Percentiles rank a stretch among this genome's conserved stretches.
phyloP scores from a whole-genome alignment of 1,284 basidiomycete species.

The Hypsizygus ulmarius region DNA sequence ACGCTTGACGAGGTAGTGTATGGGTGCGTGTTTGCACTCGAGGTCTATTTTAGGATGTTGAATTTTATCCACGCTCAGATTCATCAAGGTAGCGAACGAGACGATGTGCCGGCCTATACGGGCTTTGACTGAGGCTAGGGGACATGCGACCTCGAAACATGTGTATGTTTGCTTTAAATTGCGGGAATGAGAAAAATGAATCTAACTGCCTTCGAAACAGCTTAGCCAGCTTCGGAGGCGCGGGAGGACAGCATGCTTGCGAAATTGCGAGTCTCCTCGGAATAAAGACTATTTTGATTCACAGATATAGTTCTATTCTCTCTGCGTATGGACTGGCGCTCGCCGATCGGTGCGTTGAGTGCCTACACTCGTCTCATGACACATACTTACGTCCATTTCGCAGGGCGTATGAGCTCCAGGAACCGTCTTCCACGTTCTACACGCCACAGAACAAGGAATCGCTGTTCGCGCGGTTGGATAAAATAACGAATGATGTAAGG shows the following conservation, averaged over 20 bases:
- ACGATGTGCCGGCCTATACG: conserved; percentile 94
- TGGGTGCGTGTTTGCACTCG: conserved; percentile 47
- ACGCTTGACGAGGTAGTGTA: conserved; percentile 86
- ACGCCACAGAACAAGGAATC: conserved; percentile 48
- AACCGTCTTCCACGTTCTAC: conserved; percentile 80
- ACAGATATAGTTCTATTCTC: conserved; percentile 83
- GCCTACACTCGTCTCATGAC: neutral
- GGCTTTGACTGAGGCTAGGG: conserved; percentile 87
- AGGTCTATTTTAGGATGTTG: neutral
- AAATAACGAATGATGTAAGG: conserved; percentile 61
- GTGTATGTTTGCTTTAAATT: conserved; percentile 44
- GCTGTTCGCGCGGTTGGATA: conserved; percentile 66
- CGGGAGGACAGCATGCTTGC: conserved; percentile 91
- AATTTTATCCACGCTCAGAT: conserved; percentile 40
- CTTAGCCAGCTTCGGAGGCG: conserved; percentile 87
- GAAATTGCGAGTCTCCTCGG: conserved; percentile 80
- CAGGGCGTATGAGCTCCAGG: conserved; percentile 83
- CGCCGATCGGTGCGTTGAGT: conserved; percentile 68
- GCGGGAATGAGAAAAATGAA: conserved; percentile 3
- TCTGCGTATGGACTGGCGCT: conserved; percentile 89
- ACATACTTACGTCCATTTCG: conserved; percentile 1
- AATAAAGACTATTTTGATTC: conserved; percentile 83
- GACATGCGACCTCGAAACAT: conserved; percentile 82
- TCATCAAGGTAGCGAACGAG: conserved; percentile 92
- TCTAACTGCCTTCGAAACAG: conserved; percentile 30